Conservation (phyloP, 176 grass and related monocot species). For the Themeda triandra region DNA sequence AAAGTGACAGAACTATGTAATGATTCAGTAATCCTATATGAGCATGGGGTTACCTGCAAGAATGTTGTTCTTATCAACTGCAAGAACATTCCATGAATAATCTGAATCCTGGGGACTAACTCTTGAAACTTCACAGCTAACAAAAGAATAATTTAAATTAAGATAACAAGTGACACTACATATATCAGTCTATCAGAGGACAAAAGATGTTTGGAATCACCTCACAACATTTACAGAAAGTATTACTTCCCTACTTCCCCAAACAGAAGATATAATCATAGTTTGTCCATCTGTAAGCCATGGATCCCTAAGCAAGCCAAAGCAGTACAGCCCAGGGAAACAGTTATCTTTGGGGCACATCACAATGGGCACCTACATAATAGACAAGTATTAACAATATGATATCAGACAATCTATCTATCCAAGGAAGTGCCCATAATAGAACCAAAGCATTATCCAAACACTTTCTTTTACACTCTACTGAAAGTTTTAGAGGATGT, state of each 20-base stretch:
- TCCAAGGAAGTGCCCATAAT: background rate
- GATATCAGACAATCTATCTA: background rate
- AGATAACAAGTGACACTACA: background rate
- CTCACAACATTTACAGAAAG: constrained; percentile 69
- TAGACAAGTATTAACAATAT: background rate
- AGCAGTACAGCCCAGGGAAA: constrained; percentile 88
- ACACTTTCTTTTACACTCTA: background rate
- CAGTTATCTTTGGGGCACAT: constrained; percentile 65
- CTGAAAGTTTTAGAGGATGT: background rate
- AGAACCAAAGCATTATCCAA: constrained; percentile 8
- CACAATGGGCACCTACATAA: constrained; percentile 63
- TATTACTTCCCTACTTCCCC: constrained; percentile 84
- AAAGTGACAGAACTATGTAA: background rate
- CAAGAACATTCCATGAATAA: constrained; percentile 85
- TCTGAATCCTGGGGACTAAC: constrained; percentile 67
- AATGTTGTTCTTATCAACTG: constrained; percentile 82
- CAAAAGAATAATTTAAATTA: constrained; percentile 10
- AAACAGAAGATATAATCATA: constrained; percentile 79
- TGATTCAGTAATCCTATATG: background rate
- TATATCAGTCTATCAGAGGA: background rate
- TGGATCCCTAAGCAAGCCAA: constrained; percentile 54
- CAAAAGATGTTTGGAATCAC: constrained; percentile 37
- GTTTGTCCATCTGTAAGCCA: constrained; percentile 87
- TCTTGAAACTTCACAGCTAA: constrained; percentile 59
- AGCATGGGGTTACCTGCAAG: constrained; percentile 61